Base-by-base conservation (phyloP, 768 basidiomycete species). In the Nevesoporus exiguus region DNA sequence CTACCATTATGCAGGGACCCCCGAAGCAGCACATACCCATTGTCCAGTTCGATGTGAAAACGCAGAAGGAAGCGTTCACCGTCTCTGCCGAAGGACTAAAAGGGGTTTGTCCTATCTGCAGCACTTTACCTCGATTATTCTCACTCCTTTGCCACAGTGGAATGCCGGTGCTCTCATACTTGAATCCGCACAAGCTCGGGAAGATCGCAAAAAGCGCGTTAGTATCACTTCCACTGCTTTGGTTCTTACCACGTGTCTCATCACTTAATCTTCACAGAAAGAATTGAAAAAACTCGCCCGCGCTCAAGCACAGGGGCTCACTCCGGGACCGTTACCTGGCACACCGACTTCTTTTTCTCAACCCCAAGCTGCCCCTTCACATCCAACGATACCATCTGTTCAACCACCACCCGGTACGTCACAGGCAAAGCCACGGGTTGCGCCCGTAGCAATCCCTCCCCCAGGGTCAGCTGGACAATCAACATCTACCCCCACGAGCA, bases 191-290 rank as follows among this genome's bases (percentile, higher is more conserved):
- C 88, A 89, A 70, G 88, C 86, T 39, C 74, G 83, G 51, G 88
- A 89, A 69, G 87, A 89, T 71, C 76, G 86, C 66, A 88, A 84
- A 76, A 85, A 81, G 73, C 80, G 85, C 76, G 86, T 87, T 45
- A 62, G 86, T 80, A 42, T 57, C 24, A 21, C 47, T 37, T 17
- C 33, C 48, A 40, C 55, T 53, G 5, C 31, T 37, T 52, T 37
- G 19, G 30, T 55, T 53, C 44, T 31, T n/a, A 17, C 44, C 49
- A 57, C 54, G 49, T 67, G 46, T 40, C 58, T 60, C 37, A 55
- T 49, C 46, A 27, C 51, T 31, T 17, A 7, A 53, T 31, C 5
- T 55, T 54, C 21, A 63, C 71, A 88, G 84, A 89, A 88, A 74
- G 88, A 89, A 69, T 75, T 81, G 60, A 88, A 83, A 73, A 81